A percentile compares a stretch with the other conserved stretches of the same genome.
phyloP scores from a whole-genome alignment of 805 yeast genomes.

The Candida khao-thaluensis region DNA sequence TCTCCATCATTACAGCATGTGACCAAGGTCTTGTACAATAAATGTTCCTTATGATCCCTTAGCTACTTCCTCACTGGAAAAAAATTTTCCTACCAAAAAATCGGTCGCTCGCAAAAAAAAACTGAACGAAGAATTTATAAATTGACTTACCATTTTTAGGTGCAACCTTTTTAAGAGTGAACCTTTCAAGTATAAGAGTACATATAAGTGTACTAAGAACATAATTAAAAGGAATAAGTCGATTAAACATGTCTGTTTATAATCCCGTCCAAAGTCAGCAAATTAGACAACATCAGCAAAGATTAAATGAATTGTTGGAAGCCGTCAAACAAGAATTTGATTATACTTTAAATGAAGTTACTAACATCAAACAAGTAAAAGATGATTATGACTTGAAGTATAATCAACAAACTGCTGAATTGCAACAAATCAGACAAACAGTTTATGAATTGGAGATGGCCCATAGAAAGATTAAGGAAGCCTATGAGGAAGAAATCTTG shows the following conservation, averaged over 20 bases:
- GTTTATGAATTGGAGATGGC: conserved; percentile 92
- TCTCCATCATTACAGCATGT: too few species aligned
- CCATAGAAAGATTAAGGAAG: conserved; percentile 92
- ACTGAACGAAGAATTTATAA: conserved; percentile 4
- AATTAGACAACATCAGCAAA: conserved; percentile 43
- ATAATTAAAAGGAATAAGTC: too few species aligned
- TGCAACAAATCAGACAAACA: conserved; percentile 90
- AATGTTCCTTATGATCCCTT: conserved; percentile 6
- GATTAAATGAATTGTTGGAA: conserved; percentile 78
- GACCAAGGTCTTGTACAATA: too few species aligned
- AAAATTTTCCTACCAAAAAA: conserved; percentile 3
- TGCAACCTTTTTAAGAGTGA: background rate
- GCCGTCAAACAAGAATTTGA: conserved; percentile 92
- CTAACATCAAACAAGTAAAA: conserved; percentile 81
- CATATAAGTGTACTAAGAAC: background rate
- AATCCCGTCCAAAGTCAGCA: conserved; percentile 22
- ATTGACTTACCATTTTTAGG: background rate
- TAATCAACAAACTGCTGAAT: conserved; percentile 87
- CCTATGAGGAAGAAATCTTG: conserved; percentile 89
- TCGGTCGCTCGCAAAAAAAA: conserved; percentile 6
- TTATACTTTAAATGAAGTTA: conserved; percentile 79
- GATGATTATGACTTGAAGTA: conserved; percentile 89
- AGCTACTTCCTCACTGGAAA: background rate
- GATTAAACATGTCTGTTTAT: conserved; percentile 42
- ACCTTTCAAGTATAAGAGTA: background rate